phyloP scores from a whole-genome alignment of 2,329 filamentous ascomycete species.

The Aspergillus sp. region DNA sequence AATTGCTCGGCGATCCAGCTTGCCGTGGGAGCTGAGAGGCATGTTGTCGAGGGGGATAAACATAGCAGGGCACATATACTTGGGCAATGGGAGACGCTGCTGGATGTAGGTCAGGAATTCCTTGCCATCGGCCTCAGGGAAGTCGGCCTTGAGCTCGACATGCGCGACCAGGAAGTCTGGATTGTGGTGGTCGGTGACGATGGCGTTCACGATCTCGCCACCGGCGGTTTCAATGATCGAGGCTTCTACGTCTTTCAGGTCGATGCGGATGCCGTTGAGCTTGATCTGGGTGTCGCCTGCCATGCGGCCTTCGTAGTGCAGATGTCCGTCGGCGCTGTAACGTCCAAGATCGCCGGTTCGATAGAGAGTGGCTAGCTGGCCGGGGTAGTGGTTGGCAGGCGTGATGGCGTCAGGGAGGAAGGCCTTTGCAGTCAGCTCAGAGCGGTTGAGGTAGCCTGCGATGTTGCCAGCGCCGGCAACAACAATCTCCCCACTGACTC shows the following conservation, averaged over 20 bases:
- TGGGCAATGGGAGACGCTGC: conserved; percentile 26
- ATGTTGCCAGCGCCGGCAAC: conserved; percentile 7
- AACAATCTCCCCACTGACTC: conserved; percentile 3
- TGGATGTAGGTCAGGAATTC: not conserved
- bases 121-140: not conserved
- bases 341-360: conserved; percentile 31
- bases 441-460: conserved; percentile 3
- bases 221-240: not conserved
- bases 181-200: not conserved
- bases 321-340: conserved; percentile 43
- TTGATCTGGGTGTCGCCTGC: not conserved
- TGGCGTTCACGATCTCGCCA: not conserved
- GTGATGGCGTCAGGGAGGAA: conserved; percentile 11
- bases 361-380: conserved; percentile 17
- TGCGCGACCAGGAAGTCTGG: not conserved
- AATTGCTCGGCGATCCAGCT: conserved; percentile 24
- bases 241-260: conserved; percentile 47
- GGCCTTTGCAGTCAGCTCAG: not conserved
- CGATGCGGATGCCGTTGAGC: conserved; percentile 35
- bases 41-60: conserved; percentile 23
- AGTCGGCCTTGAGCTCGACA: not conserved
- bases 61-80: conserved; percentile 36
- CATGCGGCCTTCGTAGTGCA: not conserved
- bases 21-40: conserved; percentile 27
- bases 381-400: not conserved